Evolutionary conservation across 352 stramenopile genomes (phyloP).

Genomic region (Phytopythium chamaehyphon): DNA sequence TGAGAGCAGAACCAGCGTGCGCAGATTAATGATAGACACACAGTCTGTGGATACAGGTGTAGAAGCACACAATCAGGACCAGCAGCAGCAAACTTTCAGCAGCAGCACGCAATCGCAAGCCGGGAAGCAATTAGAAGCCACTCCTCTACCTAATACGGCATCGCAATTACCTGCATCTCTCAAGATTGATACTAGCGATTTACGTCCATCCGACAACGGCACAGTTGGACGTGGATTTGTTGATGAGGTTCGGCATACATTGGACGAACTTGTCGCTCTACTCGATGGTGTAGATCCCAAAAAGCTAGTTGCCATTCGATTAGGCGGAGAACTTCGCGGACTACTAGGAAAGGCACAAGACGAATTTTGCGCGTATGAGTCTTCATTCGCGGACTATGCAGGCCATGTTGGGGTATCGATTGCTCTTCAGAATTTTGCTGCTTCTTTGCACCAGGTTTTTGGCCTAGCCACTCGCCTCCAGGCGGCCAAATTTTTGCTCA

Average conservation of each 20-base stretch:
- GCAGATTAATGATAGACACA: neutral
- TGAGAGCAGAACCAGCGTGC: neutral
- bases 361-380: slow-evolving; percentile 64
- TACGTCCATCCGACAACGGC: neutral
- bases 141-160: neutral
- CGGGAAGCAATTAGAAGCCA: too few species aligned
- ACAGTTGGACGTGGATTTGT: slow-evolving; percentile 18
- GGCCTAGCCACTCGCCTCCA: slow-evolving; percentile 50
- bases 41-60: neutral
- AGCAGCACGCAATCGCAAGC: neutral
- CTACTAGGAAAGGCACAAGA: slow-evolving; percentile 77
- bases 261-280: slow-evolving; percentile 42
- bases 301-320: slow-evolving; percentile 55
- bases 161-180: neutral
- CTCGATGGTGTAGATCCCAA: slow-evolving; percentile 59
- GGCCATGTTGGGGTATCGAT: slow-evolving; percentile 51
- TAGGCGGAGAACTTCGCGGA: slow-evolving; percentile 69
- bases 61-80: neutral
- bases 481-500: slow-evolving; percentile 66
- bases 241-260: slow-evolving; percentile 31
- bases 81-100: neutral
- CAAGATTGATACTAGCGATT: neutral
- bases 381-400: slow-evolving; percentile 52
- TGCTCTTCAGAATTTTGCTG: slow-evolving; percentile 71
- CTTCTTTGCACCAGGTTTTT: slow-evolving; percentile 52